Conservation (phyloP, 139 green algal species). For the Chlorella ohadii region DNA sequence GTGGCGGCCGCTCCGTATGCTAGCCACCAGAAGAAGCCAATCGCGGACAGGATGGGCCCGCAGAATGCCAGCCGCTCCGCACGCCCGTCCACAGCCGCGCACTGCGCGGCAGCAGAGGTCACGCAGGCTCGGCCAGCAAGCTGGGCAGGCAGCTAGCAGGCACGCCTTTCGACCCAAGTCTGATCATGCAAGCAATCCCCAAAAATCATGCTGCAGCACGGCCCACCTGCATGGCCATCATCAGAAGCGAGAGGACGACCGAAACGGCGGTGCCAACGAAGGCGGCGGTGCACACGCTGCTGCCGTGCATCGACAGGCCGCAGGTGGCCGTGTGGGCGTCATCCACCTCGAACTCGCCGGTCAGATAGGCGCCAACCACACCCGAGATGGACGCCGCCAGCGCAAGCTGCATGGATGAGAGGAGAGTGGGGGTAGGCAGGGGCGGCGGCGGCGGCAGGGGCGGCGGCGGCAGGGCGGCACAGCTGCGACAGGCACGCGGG, state of each 20-base stretch:
- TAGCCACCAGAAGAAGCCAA: slow-evolving; percentile 26
- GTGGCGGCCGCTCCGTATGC: background rate
- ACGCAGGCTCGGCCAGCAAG: background rate
- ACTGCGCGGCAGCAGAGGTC: background rate
- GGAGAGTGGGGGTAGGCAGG: too few relatives aligned
- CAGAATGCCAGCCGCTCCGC: background rate
- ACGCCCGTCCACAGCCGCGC: background rate
- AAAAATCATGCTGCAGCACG: too few relatives aligned
- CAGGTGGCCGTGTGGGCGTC: background rate
- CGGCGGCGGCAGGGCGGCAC: too few relatives aligned
- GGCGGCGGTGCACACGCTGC: background rate
- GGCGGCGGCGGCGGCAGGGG: too few relatives aligned
- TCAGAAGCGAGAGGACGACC: background rate
- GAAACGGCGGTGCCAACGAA: background rate
- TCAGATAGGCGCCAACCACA: background rate
- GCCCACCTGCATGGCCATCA: background rate
- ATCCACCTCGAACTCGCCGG: background rate
- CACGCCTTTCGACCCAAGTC: too few relatives aligned
- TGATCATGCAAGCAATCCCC: too few relatives aligned
- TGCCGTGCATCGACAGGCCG: background rate
- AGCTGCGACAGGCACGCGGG: too few relatives aligned
- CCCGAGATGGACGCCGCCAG: background rate
- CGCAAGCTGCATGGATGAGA: too few relatives aligned
- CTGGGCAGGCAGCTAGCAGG: background rate
- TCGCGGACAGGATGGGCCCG: slow-evolving; percentile 1